phyloP scores from a whole-genome alignment of 305 asterid species.

The Salvia sclarea region DNA sequence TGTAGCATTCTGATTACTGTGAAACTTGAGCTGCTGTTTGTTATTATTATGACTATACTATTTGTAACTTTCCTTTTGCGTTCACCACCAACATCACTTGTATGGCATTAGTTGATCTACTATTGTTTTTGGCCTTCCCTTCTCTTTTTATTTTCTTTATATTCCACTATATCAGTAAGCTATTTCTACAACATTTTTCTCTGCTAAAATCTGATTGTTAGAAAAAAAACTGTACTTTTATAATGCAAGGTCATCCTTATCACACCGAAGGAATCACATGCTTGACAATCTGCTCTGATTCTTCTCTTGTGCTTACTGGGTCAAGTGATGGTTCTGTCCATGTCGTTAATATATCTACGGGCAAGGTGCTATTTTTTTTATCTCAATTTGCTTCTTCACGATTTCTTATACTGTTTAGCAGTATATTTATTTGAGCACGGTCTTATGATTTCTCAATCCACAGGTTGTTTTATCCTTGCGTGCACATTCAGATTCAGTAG shows the following conservation, averaged over 20 bases:
- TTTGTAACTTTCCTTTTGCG: background rate
- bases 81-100: background rate
- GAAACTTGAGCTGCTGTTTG: conserved; percentile 19
- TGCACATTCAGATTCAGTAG: conserved; percentile 80
- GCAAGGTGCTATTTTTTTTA: conserved; percentile 49
- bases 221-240: background rate
- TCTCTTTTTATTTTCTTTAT: background rate
- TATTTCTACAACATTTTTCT: background rate
- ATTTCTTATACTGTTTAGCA: background rate
- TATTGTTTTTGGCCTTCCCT: background rate
- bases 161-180: background rate
- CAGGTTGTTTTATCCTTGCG: conserved; percentile 78
- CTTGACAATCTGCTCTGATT: conserved; percentile 71
- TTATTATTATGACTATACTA: background rate
- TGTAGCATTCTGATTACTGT: conserved; percentile 10
- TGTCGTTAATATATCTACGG: conserved; percentile 69
- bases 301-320: conserved; percentile 76
- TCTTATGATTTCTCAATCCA: conserved; percentile 20
- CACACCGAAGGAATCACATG: conserved; percentile 80
- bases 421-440: background rate
- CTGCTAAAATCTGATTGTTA: conserved; percentile 23
- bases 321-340: conserved; percentile 73
- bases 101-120: background rate
- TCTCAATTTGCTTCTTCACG: conserved; percentile 2
- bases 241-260: conserved; percentile 72